phyloP scores from a whole-genome alignment of 306 rosid genomes.

The Aeschynomene evenia region DNA sequence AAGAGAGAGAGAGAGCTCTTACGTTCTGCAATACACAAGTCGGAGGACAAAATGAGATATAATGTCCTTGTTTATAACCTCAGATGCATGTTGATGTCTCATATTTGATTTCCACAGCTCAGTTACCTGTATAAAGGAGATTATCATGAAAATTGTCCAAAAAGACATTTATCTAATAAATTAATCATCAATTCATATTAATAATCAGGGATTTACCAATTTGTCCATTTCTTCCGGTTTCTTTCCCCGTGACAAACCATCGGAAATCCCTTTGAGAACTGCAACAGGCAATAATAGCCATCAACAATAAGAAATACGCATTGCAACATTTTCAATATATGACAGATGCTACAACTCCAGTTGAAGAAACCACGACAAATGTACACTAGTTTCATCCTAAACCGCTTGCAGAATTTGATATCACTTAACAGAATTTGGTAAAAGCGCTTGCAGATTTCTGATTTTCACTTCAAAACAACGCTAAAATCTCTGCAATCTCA shows the following conservation, averaged over 20 bases:
- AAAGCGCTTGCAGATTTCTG: neutral
- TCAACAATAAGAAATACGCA: constrained; percentile 7
- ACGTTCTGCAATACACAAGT: constrained; percentile 93
- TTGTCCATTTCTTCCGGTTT: constrained; percentile 75
- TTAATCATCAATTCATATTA: neutral
- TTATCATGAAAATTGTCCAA: constrained; percentile 16
- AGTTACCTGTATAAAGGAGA: constrained; percentile 41
- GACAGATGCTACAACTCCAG: neutral
- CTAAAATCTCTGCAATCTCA: neutral
- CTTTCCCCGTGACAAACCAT: constrained; percentile 87
- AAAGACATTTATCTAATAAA: neutral
- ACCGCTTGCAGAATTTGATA: neutral
- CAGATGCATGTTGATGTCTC: constrained; percentile 67
- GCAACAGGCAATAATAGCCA: constrained; percentile 35
- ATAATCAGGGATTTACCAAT: constrained; percentile 47
- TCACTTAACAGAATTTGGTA: neutral
- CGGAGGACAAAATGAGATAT: constrained; percentile 92
- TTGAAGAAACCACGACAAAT: neutral
- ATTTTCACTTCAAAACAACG: neutral
- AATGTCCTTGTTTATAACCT: constrained; percentile 73
- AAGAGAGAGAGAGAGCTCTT: constrained; percentile 13
- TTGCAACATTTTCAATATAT: neutral
- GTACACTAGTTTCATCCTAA: neutral
- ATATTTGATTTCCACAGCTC: constrained; percentile 63
- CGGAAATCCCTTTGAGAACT: constrained; percentile 92